Evolutionary conservation across 2,329 filamentous ascomycete species (phyloP), one percentile per base, ranked within the genome.

Genomic region (Colletotrichum sp.): DNA sequence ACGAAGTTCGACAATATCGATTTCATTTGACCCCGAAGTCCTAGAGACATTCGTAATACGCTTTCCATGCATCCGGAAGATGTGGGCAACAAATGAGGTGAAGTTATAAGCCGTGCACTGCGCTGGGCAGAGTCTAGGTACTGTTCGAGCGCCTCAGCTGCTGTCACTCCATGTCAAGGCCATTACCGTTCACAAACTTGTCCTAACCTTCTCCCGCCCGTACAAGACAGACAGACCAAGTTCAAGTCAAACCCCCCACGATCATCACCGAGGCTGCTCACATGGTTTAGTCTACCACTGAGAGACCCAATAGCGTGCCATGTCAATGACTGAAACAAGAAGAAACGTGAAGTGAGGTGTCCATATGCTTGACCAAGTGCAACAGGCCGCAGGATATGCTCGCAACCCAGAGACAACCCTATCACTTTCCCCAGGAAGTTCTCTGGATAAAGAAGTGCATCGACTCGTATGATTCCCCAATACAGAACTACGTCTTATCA

Each of bases 361-460:
- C 1, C 44, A 1, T 13, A 4, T 52, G 10, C n/a, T 52, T 3
- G 13, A 52, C 0, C n/a, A 52, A 4, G 44, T 13, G 1, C 44
- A n/a, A 12, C 2, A 13, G 10, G 44, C 44, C 3, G n/a, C n/a
- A 21, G 44, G n/a, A 7, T 49, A 2, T 21, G 2, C n/a, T 13
- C 3, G 3, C 10, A 21, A 21, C 10, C 44, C 44, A 0, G 6
- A 52, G n/a, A 52, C 44, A 13, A 21, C 3, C 3, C 44, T 49
- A 12, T 13, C 3, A 21, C 7, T 0, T 44, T 3, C 1, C 5
- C 1, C 3, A 13, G n/a, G 44, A 21, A 21, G 0, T 7, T 21
- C 5, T 21, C 10, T 21, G n/a, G 3, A 4, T 4, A 52, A 13
- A 21, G 18, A 21, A 13, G n/a, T 1, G 44, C 44, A 21, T 13